Evolutionary conservation across 2,329 filamentous ascomycete species (phyloP), one percentile per base, ranked within the genome.

Genomic region (Trichoderma gracile): DNA sequence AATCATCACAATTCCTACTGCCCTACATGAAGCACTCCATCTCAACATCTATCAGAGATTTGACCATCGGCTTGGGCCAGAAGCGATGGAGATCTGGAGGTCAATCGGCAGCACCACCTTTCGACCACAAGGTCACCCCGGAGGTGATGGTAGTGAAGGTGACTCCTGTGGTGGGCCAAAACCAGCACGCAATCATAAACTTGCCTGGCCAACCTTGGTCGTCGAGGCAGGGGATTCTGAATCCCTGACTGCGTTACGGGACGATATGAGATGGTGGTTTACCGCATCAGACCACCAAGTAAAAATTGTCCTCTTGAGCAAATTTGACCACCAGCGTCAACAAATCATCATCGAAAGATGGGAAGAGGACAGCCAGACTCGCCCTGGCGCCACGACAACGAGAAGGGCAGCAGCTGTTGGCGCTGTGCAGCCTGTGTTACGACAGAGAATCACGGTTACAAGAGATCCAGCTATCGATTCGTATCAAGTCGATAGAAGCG

Each of bases 181-280:
- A 9, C n/a, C 49, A 27, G 27, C 15, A 27, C 49, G 49, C 17
- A 12, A 33, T 14, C 10, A 33, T 27, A 19, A 30, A 27, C 12
- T n/a, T 52, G 49, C 23, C 23, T 52, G 49, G 49, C 49, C 49
- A 27, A 52, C 49, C 23, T 14, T 52, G 14, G 49, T 52, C 5
- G 25, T 52, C 49, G 49, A 52, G 27, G 23, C 49, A 52, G 49
- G 49, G 49, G 23, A 52, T 52, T 52, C 49, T 14, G 23, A 52
- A 52, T 27, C 23, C 27, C n/a, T 52, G 17, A 8, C 25, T 33
- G 49, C 23, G 12, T 10, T 52, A 52, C 23, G 49, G 33, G 27
- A 27, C 49, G 27, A 52, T 14, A 52, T 52, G 49, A 27, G 49
- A 33, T 52, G 49, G 49, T 52, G 49, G 49, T 52, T 52, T 30